Conservation (phyloP, 176 grass and related monocot genomes). For the Urochloa ruziziensis region DNA sequence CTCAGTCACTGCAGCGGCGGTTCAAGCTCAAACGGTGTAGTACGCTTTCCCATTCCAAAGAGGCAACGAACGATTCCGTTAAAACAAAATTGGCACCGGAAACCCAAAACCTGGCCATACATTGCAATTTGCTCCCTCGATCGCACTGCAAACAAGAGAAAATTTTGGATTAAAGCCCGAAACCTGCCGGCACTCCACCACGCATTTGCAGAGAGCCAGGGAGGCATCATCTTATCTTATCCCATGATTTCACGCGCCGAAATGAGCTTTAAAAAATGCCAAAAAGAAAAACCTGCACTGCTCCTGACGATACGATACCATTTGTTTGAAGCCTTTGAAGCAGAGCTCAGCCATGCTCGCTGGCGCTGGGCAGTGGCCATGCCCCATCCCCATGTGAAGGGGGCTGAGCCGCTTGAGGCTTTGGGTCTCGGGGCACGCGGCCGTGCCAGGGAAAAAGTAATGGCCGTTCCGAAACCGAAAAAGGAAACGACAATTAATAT, state of each 20-base stretch:
- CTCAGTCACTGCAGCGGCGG: conserved; percentile 22
- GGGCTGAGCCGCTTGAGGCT: not conserved
- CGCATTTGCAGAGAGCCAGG: not conserved
- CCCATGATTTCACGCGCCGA: not conserved
- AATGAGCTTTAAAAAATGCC: not conserved
- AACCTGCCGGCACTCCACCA: not conserved
- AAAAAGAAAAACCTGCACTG: too few relatives aligned
- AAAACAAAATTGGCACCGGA: not conserved
- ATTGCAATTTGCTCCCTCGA: not conserved
- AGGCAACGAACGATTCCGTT: not conserved
- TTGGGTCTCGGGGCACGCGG: conserved; percentile 34
- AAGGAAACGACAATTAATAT: conserved; percentile 5
- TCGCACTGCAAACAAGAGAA: not conserved
- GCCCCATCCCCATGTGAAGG: conserved; percentile 26
- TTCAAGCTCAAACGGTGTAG: not conserved
- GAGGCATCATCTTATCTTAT: not conserved
- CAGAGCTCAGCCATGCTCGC: not conserved
- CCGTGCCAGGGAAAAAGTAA: conserved; percentile 2
- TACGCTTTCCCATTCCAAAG: not conserved
- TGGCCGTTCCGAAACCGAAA: conserved; percentile 25
- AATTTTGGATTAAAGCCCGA: not conserved
- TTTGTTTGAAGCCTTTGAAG: not conserved
- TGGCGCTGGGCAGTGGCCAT: not conserved
- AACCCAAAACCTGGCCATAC: not conserved
- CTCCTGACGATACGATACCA: not conserved